Percentiles rank a stretch among this genome's conserved stretches.
These are phyloP conservation scores for Schizosaccharomyces lindneri DNA, from an alignment of 805 yeast genomes.

Conservation along the genomic window DNA sequence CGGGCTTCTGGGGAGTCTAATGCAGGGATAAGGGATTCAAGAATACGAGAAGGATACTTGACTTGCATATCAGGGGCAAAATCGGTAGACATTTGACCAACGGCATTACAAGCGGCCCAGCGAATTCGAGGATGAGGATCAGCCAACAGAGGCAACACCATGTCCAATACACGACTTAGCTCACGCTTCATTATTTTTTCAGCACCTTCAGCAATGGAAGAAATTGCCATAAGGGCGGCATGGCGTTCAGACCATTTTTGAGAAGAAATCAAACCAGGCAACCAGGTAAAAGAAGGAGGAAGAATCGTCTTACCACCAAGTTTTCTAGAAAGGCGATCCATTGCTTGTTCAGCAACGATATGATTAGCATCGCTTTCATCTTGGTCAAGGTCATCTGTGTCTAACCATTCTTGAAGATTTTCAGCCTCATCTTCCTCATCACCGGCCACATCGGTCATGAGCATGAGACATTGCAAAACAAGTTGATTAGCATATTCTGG, in stretches of 20 bases:
- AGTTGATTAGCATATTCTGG: constrained; percentile 44
- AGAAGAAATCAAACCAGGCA: constrained; percentile 62
- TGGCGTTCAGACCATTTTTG: constrained; percentile 81
- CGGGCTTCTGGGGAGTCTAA: constrained; percentile 52
- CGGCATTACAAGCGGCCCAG: constrained; percentile 87
- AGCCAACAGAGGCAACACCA: constrained; percentile 61
- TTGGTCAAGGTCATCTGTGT: constrained; percentile 49
- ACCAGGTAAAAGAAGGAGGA: constrained; percentile 59
- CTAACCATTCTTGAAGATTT: constrained; percentile 55
- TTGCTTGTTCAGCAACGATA: constrained; percentile 80
- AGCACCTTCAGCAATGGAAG: constrained; percentile 95
- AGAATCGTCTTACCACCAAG: constrained; percentile 68
- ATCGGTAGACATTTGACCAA: constrained; percentile 93
- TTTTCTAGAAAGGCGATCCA: constrained; percentile 69
- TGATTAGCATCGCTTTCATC: constrained; percentile 70
- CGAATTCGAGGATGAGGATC: constrained; percentile 89
- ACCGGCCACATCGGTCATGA: constrained; percentile 80
- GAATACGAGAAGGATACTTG: constrained; percentile 48
- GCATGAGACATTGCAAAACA: constrained; percentile 45
- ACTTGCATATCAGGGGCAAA: constrained; percentile 69
- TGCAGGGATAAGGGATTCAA: constrained; percentile 73
- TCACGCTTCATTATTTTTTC: constrained; percentile 64
- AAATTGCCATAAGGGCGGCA: constrained; percentile 89
- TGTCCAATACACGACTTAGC: constrained; percentile 54
- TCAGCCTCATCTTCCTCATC: constrained; percentile 52